Conservation (phyloP, 371 early-diverging fungal species). For the Dinochytrium kinnereticum region DNA sequence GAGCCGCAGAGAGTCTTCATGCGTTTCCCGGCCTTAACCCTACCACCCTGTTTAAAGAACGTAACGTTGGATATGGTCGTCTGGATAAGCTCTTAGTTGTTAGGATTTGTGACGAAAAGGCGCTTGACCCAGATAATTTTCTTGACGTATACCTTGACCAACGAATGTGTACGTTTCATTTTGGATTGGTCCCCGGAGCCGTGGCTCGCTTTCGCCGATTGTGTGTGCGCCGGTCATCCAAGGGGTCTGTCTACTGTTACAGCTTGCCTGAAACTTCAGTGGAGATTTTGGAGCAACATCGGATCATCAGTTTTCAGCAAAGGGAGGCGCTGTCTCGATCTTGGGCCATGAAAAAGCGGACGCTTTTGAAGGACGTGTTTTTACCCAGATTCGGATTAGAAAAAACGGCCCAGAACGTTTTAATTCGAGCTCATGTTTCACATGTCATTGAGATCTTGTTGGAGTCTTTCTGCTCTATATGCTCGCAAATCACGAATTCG, state of each 20-base stretch:
- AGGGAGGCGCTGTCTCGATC: neutral
- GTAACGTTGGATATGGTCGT: neutral
- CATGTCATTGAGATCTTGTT: neutral
- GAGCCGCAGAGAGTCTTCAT: neutral
- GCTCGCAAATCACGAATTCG: neutral
- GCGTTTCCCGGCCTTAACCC: neutral
- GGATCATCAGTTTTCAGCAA: neutral
- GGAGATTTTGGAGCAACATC: neutral
- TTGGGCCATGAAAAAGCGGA: neutral
- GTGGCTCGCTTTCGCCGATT: neutral
- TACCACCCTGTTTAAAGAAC: neutral
- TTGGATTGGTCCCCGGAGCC: neutral
- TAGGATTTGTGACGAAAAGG: neutral
- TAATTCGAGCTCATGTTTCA: neutral
- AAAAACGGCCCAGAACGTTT: neutral
- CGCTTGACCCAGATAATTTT: neutral
- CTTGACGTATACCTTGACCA: neutral
- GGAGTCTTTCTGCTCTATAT: neutral
- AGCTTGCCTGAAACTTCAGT: neutral
- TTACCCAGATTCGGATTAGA: neutral
- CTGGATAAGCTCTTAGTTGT: neutral
- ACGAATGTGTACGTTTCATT: neutral
- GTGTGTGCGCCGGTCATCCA: neutral
- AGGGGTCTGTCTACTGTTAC: neutral
- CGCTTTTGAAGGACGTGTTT: neutral